phyloP scores from a whole-genome alignment of 208 protist genomes.

The Trypanosoma mega region DNA sequence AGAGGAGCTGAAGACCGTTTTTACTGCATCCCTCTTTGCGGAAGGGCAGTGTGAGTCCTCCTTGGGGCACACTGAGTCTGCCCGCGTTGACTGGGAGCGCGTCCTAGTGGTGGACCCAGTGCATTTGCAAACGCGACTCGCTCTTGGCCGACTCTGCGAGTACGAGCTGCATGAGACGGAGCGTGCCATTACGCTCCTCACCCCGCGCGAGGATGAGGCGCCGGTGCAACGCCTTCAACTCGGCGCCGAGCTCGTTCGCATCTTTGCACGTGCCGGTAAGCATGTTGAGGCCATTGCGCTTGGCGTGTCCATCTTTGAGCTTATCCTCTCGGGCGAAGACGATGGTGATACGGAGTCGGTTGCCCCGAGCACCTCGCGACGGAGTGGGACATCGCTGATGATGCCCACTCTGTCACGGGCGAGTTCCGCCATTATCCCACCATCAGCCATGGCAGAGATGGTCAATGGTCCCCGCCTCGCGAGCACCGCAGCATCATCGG shows the following conservation, averaged over 20 bases:
- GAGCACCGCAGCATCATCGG: slow-evolving; percentile 18
- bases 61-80: slow-evolving; percentile 33
- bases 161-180: slow-evolving; percentile 57
- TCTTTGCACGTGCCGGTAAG: slow-evolving; percentile 60
- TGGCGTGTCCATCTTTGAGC: slow-evolving; percentile 80
- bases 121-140: slow-evolving; percentile 69
- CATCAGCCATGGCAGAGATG: slow-evolving; percentile 51
- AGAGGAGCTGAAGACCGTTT: slow-evolving; percentile 53
- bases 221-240: slow-evolving; percentile 83
- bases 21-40: slow-evolving; percentile 54
- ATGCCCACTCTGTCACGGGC: slow-evolving; percentile 80
- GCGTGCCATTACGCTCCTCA: slow-evolving; percentile 58
- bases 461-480: slow-evolving; percentile 27
- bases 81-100: slow-evolving; percentile 22
- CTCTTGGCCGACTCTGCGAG: slow-evolving; percentile 68
- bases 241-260: slow-evolving; percentile 62
- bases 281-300: slow-evolving; percentile 80
- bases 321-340: slow-evolving; percentile 74
- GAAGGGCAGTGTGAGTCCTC: slow-evolving; percentile 63
- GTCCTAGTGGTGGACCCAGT: slow-evolving; percentile 61
- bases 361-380: slow-evolving; percentile 47
- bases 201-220: slow-evolving; percentile 55
- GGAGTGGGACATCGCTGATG: slow-evolving; percentile 40
- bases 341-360: slow-evolving; percentile 84
- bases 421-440: slow-evolving; percentile 84